Percentiles rank a stretch among this genome's conserved stretches.
These are phyloP conservation scores for Huntiella bhutanensis DNA, from an alignment of 2,329 filamentous ascomycete species.

Conservation along the genomic window DNA sequence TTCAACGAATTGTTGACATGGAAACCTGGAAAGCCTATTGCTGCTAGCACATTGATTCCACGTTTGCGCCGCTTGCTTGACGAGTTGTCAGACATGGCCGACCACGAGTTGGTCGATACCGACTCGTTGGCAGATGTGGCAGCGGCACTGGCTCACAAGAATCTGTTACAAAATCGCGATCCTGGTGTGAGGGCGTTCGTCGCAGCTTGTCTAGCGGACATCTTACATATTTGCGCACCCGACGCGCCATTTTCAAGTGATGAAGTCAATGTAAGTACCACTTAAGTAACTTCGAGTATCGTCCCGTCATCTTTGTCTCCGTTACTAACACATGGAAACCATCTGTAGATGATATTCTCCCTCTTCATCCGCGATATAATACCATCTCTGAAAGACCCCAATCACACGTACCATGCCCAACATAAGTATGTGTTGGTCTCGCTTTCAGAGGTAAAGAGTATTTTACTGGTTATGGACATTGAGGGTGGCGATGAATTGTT, in stretches of 20 bases:
- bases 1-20: slow-evolving; percentile 82
- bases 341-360: slow-evolving; percentile 66
- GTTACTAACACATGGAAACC: slow-evolving; percentile 13
- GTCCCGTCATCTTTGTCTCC: neutral
- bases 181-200: slow-evolving; percentile 79
- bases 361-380: slow-evolving; percentile 71
- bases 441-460: slow-evolving; percentile 82
- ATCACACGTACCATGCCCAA: slow-evolving; percentile 78
- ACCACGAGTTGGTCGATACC: slow-evolving; percentile 69
- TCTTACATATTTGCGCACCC: slow-evolving; percentile 80
- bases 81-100: slow-evolving; percentile 58
- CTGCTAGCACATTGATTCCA: slow-evolving; percentile 61
- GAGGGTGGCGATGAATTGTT: slow-evolving; percentile 65
- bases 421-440: slow-evolving; percentile 83
- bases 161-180: slow-evolving; percentile 80
- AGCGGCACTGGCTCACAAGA: slow-evolving; percentile 63
- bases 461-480: slow-evolving; percentile 77
- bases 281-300: neutral
- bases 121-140: slow-evolving; percentile 72
- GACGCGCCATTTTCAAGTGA: slow-evolving; percentile 82
- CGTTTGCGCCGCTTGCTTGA: slow-evolving; percentile 64
- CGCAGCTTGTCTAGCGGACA: slow-evolving; percentile 78
- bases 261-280: slow-evolving; percentile 59
- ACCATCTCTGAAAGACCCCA: slow-evolving; percentile 67
- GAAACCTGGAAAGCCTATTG: slow-evolving; percentile 78